Conservation (phyloP, 2,329 filamentous ascomycete species). For the Geosmithia putterillii region DNA sequence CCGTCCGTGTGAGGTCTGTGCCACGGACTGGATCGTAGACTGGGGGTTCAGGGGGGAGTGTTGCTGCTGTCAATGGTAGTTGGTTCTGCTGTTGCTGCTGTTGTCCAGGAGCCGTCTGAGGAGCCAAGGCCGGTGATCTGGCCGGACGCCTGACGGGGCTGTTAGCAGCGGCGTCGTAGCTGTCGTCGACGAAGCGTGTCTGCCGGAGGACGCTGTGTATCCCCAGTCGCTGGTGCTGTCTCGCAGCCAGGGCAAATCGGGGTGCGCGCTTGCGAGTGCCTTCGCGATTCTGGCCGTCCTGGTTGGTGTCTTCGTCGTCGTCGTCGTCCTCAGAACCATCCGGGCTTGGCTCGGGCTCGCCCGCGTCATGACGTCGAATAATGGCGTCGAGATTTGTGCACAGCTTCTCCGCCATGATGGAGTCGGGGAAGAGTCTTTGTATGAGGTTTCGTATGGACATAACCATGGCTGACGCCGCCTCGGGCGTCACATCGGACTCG, state of each 20-base stretch:
- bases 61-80: too few species aligned
- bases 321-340: neutral
- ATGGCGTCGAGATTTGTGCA: conserved; percentile 13
- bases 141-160: neutral
- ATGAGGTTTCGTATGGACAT: conserved; percentile 14
- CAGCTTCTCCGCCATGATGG: conserved; percentile 7
- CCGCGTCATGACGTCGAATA: conserved; percentile 12
- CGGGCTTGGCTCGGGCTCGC: neutral
- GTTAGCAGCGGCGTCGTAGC: conserved; percentile 13
- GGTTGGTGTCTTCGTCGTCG: conserved; percentile 2
- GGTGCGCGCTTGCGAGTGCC: conserved; percentile 1
- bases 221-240: conserved; percentile 14
- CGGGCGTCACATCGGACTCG: conserved; percentile 6
- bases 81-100: too few species aligned
- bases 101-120: neutral
- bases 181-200: conserved; percentile 25
- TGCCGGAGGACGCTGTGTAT: conserved; percentile 26
- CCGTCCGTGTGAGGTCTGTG: neutral
- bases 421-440: conserved; percentile 1
- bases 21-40: too few species aligned
- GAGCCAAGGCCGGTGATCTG: neutral
- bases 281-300: conserved; percentile 9
- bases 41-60: too few species aligned
- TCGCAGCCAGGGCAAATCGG: neutral
- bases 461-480: conserved; percentile 11